Conservation (phyloP, 257 asterid genomes). For the Penstemon barbatus region DNA sequence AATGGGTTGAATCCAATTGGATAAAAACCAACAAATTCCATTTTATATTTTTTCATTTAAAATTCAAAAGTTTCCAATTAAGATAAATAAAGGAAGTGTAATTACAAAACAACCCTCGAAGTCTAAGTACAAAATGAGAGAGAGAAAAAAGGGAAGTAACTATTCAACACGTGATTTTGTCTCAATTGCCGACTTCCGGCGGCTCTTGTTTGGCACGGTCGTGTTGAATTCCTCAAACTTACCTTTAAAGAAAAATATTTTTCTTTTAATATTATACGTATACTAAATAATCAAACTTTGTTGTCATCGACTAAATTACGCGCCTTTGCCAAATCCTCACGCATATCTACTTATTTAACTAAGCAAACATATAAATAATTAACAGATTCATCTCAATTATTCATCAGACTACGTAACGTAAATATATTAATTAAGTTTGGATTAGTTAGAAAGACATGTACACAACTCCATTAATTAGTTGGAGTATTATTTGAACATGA, state of each 20-base stretch:
- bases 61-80: not conserved
- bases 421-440: constrained; percentile 11
- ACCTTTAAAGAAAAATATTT: no score
- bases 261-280: not conserved
- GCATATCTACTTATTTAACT: constrained; percentile 11
- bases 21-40: no score
- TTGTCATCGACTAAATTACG: constrained; percentile 25
- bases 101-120: not conserved
- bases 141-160: not conserved
- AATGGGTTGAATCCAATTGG: no score
- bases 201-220: constrained; percentile 40
- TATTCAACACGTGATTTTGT: constrained; percentile 25
- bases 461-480: constrained; percentile 34
- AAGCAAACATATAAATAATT: not conserved
- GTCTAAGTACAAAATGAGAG: not conserved
- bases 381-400: constrained; percentile 22
- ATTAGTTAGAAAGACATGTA: constrained; percentile 19
- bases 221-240: constrained; percentile 33
- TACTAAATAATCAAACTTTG: constrained; percentile 10
- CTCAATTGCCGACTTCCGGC: constrained; percentile 44
- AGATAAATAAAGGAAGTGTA: not conserved
- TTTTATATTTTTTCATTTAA: no score
- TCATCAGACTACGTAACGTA: constrained; percentile 22
- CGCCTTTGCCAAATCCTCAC: constrained; percentile 24
- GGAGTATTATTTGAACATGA: constrained; percentile 9